Evolutionary conservation across 1,284 basidiomycete species (phyloP).

Genomic region (Microbotryum lychnidis-dioicae): DNA sequence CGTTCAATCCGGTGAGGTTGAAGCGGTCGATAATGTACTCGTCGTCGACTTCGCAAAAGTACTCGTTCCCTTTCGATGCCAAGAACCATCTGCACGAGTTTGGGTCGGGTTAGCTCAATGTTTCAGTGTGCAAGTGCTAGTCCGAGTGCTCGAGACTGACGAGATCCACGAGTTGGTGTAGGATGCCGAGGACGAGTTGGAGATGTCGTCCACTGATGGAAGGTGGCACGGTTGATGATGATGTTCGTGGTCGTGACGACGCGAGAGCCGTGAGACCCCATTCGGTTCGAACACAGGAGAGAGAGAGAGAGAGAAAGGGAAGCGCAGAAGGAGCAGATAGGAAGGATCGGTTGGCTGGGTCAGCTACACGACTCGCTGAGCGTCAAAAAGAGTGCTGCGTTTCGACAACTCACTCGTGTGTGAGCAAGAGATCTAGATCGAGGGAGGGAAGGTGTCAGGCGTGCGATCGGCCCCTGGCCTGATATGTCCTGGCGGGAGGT

Average conservation of each 20-base stretch:
- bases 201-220: slow-evolving; percentile 31
- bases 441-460: no score
- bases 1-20: slow-evolving; percentile 94
- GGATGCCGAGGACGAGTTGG: slow-evolving; percentile 33
- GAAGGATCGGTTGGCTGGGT: no score
- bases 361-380: no score
- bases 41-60: slow-evolving; percentile 98
- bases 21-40: slow-evolving; percentile 98
- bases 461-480: no score
- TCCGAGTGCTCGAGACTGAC: slow-evolving; percentile 9
- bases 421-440: no score
- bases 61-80: slow-evolving; percentile 77
- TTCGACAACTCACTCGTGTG: no score
- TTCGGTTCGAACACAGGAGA: background rate
- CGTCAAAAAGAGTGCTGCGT: no score
- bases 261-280: background rate
- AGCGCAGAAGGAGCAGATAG: no score
- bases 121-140: background rate
- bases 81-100: slow-evolving; percentile 65
- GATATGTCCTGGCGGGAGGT: no score
- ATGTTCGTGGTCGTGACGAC: background rate
- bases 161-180: slow-evolving; percentile 35
- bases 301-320: no score
- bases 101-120: background rate
- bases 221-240: background rate